Evolutionary conservation across 345 rosid genomes (phyloP).

Genomic region (Pistacia vera): DNA sequence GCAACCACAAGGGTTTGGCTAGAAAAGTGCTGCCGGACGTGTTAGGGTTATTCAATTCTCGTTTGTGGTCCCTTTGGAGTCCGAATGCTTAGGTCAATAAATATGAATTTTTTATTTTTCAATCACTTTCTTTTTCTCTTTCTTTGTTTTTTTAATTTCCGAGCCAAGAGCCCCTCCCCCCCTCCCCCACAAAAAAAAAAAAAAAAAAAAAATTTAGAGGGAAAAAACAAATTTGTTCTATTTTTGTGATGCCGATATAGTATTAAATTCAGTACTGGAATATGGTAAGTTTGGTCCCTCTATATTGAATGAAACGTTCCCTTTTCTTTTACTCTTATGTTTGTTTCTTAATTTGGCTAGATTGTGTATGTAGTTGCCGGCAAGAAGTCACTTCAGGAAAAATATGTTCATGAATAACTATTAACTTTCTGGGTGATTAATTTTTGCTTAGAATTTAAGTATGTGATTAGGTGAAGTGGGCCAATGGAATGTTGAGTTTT

Average conservation of each 20-base stretch:
- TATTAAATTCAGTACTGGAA: neutral
- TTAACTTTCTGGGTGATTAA: neutral
- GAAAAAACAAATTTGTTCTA: too few species aligned
- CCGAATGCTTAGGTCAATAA: constrained; percentile 56
- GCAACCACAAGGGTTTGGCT: constrained; percentile 67
- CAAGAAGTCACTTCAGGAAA: neutral
- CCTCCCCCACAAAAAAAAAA: too few species aligned
- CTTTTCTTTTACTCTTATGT: too few species aligned
- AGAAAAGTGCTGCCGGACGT: constrained; percentile 98
- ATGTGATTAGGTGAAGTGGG: constrained; percentile 32
- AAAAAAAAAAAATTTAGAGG: neutral
- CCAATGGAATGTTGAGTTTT: constrained; percentile 3
- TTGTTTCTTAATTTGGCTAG: neutral
- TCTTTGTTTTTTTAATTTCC: neutral
- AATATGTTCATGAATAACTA: neutral
- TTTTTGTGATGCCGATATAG: neutral
- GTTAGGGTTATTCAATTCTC: constrained; percentile 80
- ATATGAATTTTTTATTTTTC: neutral
- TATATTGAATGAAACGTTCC: too few species aligned
- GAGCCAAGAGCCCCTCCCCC: neutral
- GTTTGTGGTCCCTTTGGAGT: constrained; percentile 91
- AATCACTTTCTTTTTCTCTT: neutral
- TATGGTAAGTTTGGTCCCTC: neutral
- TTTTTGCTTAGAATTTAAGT: constrained; percentile 26
- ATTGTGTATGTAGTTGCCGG: neutral